Evolutionary conservation across 176 grass and related monocot species (phyloP).

Genomic region (Sorghum bicolor): Sorghum_bicolor_NCBIv3 NC_012876.2:63268001-63268500

Average conservation of each 20-base stretch:
- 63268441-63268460: slow-evolving; percentile 43
- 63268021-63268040: slow-evolving; percentile 50
- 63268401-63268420: slow-evolving; percentile 61
- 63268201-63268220: slow-evolving; percentile 56
- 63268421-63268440: slow-evolving; percentile 53
- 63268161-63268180: slow-evolving; percentile 53
- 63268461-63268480: slow-evolving; percentile 43
- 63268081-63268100: slow-evolving; percentile 53
- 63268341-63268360: slow-evolving; percentile 46
- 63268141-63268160: slow-evolving; percentile 48
- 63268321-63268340: slow-evolving; percentile 56
- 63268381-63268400: slow-evolving; percentile 37
- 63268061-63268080: slow-evolving; percentile 61
- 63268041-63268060: slow-evolving; percentile 42
- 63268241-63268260: slow-evolving; percentile 47
- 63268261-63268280: slow-evolving; percentile 29
- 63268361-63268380: slow-evolving; percentile 31
- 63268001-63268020: slow-evolving; percentile 40
- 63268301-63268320: slow-evolving; percentile 63
- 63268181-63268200: slow-evolving; percentile 25
- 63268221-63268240: slow-evolving; percentile 41
- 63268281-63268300: slow-evolving; percentile 39
- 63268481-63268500: slow-evolving; percentile 61
- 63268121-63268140: slow-evolving; percentile 53
- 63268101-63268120: slow-evolving; percentile 36